phyloP scores from a whole-genome alignment of 108 stramenopile species.

The Fragilaria radians region DNA sequence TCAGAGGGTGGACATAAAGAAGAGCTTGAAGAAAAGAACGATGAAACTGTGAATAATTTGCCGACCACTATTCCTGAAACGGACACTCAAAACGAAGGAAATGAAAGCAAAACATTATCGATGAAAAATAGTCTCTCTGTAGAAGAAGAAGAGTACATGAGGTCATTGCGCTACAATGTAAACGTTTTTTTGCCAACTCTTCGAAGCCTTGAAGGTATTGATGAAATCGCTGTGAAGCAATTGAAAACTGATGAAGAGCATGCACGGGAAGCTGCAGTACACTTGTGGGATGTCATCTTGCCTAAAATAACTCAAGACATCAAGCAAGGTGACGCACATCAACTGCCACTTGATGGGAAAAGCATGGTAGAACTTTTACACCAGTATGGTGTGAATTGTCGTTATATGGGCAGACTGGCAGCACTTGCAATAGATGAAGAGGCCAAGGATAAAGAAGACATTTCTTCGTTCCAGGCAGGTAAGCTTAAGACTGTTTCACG shows the following conservation, averaged over 20 bases:
- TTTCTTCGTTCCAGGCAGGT: slow-evolving; percentile 34
- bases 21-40: slow-evolving; percentile 6
- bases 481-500: slow-evolving; percentile 26
- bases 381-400: slow-evolving; percentile 88
- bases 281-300: slow-evolving; percentile 81
- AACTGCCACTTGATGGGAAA: slow-evolving; percentile 72
- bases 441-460: slow-evolving; percentile 44
- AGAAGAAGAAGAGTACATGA: slow-evolving; percentile 67
- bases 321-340: slow-evolving; percentile 38
- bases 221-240: slow-evolving; percentile 45
- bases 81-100: slow-evolving; percentile 12
- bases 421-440: slow-evolving; percentile 73
- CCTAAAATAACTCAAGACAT: slow-evolving; percentile 68
- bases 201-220: slow-evolving; percentile 44
- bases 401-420: slow-evolving; percentile 91
- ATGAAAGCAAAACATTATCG: slow-evolving; percentile 20
- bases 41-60: too few relatives aligned
- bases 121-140: slow-evolving; percentile 28
- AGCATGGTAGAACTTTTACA: slow-evolving; percentile 82
- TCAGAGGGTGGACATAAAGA: slow-evolving; percentile 7
- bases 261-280: slow-evolving; percentile 61
- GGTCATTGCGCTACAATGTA: slow-evolving; percentile 70
- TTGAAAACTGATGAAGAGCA: slow-evolving; percentile 79
- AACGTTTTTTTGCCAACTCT: slow-evolving; percentile 88
- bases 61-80: slow-evolving; percentile 9